Evolutionary conservation across 768 basidiomycete species (phyloP).

Genomic region (Termitomyces sp.): DNA sequence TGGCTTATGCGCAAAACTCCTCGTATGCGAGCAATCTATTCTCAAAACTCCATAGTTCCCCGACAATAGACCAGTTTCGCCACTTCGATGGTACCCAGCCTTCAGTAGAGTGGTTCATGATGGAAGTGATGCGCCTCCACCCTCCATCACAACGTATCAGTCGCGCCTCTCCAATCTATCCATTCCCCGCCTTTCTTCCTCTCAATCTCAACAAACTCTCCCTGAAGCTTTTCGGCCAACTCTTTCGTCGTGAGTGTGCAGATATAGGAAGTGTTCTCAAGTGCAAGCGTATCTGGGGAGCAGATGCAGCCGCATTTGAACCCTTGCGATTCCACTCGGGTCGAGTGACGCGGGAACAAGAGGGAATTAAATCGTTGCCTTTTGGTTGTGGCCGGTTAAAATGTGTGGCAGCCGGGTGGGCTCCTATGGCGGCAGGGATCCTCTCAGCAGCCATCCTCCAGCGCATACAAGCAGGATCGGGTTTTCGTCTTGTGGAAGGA

Average conservation of each 20-base stretch:
- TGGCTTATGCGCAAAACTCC: slow-evolving; percentile 31
- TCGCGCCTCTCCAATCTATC: slow-evolving; percentile 15
- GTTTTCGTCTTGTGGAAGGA: slow-evolving; percentile 23
- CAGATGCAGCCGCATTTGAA: slow-evolving; percentile 33
- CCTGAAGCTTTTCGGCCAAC: neutral
- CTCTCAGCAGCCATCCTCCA: slow-evolving; percentile 39
- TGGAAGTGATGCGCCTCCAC: slow-evolving; percentile 43
- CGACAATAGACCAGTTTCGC: slow-evolving; percentile 25
- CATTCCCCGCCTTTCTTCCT: slow-evolving; percentile 3
- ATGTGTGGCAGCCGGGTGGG: slow-evolving; percentile 46
- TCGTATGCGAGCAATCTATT: slow-evolving; percentile 22
- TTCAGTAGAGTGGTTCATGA: slow-evolving; percentile 32
- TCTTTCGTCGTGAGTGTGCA: slow-evolving; percentile 23
- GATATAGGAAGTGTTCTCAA: slow-evolving; percentile 32
- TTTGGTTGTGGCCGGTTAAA: slow-evolving; percentile 46
- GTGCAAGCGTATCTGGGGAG: slow-evolving; percentile 30
- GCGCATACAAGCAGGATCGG: slow-evolving; percentile 21
- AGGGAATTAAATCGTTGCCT: slow-evolving; percentile 23
- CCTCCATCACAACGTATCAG: slow-evolving; percentile 47
- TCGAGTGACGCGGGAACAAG: slow-evolving; percentile 15
- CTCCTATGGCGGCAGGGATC: slow-evolving; percentile 45
- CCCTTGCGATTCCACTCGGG: slow-evolving; percentile 32
- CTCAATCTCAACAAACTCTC: neutral
- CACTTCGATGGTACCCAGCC: slow-evolving; percentile 12
- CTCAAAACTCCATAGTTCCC: slow-evolving; percentile 27